A percentile compares a stretch with the other conserved stretches of the same genome.
Evolutionary conservation across 805 yeast genomes (phyloP).

Genomic region (Candida quercuum): DNA sequence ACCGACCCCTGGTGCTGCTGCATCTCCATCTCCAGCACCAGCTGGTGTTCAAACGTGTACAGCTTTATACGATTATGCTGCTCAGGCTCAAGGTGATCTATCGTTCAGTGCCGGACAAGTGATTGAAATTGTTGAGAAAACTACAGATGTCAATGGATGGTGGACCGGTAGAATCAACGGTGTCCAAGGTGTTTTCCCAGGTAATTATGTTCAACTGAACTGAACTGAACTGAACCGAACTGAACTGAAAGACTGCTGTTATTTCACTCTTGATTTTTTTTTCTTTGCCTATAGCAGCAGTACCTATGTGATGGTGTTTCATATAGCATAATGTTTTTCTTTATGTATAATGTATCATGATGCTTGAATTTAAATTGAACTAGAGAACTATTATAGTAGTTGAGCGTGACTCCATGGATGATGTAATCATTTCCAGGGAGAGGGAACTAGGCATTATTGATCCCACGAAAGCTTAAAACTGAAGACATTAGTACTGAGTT

Average conservation of each 20-base stretch:
- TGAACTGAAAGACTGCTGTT: not conserved
- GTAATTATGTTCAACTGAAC: conserved; percentile 84
- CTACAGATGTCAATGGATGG: conserved; percentile 90
- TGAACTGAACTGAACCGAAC: conserved; percentile 2
- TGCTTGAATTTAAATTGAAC: no score
- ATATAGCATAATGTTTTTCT: no score
- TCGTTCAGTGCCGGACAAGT: conserved; percentile 83
- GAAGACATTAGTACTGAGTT: no score
- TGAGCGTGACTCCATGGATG: no score
- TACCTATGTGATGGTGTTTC: no score
- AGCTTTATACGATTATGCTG: conserved; percentile 85
- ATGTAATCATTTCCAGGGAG: no score
- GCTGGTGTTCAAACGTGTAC: conserved; percentile 62
- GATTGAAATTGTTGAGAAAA: conserved; percentile 77
- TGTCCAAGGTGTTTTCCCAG: conserved; percentile 89
- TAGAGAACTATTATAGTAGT: no score
- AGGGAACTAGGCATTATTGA: no score
- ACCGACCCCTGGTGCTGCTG: conserved; percentile 26
- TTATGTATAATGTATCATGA: no score
- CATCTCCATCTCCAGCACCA: conserved; percentile 30
- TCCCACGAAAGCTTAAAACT: no score
- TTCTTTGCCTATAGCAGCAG: no score
- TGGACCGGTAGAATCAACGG: conserved; percentile 93
- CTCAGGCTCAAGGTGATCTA: conserved; percentile 92
- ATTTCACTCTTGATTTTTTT: no score